Evolutionary conservation across 495 filamentous ascomycete species (phyloP).

Genomic region (Cladorrhinum samala): DNA sequence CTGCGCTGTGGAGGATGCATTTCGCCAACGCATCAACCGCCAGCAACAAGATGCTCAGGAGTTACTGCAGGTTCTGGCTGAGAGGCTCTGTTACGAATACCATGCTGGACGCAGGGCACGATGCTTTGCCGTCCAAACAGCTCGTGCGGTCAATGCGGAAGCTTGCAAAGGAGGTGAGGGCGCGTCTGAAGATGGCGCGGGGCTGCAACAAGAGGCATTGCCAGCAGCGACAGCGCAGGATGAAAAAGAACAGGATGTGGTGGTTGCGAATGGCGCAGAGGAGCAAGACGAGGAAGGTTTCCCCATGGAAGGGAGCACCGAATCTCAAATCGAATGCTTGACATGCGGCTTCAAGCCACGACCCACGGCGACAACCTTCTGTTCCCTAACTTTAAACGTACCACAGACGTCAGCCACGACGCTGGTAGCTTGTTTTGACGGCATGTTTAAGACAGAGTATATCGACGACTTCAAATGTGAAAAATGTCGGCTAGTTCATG

Average conservation of each 20-base stretch:
- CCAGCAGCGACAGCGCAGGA: not conserved
- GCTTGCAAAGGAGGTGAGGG: slow-evolving; percentile 2
- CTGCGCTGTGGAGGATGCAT: slow-evolving; percentile 72
- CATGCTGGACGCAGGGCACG: slow-evolving; percentile 73
- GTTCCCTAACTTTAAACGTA: slow-evolving; percentile 86
- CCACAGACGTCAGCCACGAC: slow-evolving; percentile 57
- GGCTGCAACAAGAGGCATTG: not conserved
- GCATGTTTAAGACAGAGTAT: slow-evolving; percentile 86
- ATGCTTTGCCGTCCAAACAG: slow-evolving; percentile 29
- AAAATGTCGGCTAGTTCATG: slow-evolving; percentile 79
- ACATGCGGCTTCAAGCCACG: slow-evolving; percentile 85
- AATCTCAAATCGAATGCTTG: slow-evolving; percentile 89
- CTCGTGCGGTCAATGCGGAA: not conserved
- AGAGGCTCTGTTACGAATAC: slow-evolving; percentile 89
- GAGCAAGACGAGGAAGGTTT: slow-evolving; percentile 60
- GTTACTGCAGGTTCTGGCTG: slow-evolving; percentile 87
- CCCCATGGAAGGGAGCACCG: slow-evolving; percentile 76
- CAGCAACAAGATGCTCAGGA: slow-evolving; percentile 99
- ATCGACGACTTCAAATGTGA: slow-evolving; percentile 98
- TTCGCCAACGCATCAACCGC: slow-evolving; percentile 80
- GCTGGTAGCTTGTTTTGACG: slow-evolving; percentile 71
- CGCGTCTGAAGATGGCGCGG: not conserved
- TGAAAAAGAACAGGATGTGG: not conserved
- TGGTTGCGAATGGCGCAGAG: slow-evolving; percentile 41
- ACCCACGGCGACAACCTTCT: slow-evolving; percentile 75